These are phyloP conservation scores for Epichloe sylvatica DNA, from an alignment of 2,329 filamentous ascomycete species.

Conservation along the genomic window DNA sequence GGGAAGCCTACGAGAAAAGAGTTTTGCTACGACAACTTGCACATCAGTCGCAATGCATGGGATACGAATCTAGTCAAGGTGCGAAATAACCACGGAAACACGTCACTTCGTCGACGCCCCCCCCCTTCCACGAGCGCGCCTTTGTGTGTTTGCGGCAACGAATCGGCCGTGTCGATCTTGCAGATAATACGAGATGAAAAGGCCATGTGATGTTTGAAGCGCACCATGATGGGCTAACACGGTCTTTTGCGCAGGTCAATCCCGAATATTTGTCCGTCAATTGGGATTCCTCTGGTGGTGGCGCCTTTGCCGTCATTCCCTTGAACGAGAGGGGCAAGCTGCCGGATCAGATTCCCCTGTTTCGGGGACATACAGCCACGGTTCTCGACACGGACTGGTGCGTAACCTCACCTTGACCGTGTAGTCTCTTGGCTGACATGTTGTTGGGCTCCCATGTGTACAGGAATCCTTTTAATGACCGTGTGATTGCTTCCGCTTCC, in stretches of 20 bases:
- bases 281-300: conserved; percentile 93
- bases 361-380: conserved; percentile 87
- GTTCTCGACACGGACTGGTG: conserved; percentile 97
- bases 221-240: conserved; percentile 6
- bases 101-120: not conserved
- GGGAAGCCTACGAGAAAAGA: conserved; percentile 92
- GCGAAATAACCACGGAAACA: conserved; percentile 15
- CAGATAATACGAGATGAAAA: not conserved
- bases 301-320: conserved; percentile 92
- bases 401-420: not conserved
- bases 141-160: not conserved
- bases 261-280: conserved; percentile 94
- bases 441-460: not conserved
- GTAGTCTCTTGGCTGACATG: not conserved
- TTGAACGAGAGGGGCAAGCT: conserved; percentile 78
- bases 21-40: conserved; percentile 95
- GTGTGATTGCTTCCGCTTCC: conserved; percentile 79
- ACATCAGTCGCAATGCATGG: conserved; percentile 97
- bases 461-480: conserved; percentile 94
- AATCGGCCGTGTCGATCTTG: not conserved
- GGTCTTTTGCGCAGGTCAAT: conserved; percentile 52
- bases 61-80: conserved; percentile 98
- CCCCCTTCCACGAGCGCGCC: too few species aligned
- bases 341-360: conserved; percentile 87
- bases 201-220: not conserved